Base-by-base conservation (phyloP, 768 basidiomycete species). In the Serendipita indica region DNA sequence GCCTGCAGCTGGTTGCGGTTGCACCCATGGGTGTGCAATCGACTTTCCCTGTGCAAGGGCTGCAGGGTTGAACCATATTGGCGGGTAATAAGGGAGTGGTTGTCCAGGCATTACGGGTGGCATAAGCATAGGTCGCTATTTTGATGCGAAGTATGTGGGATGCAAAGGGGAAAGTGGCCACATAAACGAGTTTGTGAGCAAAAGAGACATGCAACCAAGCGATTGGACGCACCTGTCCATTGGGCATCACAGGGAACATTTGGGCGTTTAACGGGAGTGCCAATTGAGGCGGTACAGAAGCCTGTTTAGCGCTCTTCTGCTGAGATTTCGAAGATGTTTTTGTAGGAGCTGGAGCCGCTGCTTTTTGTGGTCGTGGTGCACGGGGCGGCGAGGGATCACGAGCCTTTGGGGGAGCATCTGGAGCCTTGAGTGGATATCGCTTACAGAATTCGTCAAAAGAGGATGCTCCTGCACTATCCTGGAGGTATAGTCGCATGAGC, bases 401-500 rank as follows among this genome's bases (percentile, higher is more conserved):
- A n/a, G 41, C 1, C 27, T 43, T 25, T n/a, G 41, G 7, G 16
- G 41, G 41, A 6, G 41, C 27, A 37, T 37, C 35, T 37, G 35
- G 35, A n/a, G n/a, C 10, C 10, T 37, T 10, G 35, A n/a, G 10
- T 37, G 35, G 35, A 16, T 54, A 28, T 16, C 30, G 20, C 20
- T 30, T 18, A 27, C 49, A 54, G 30, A 54, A 54, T 28, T 54
- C 49, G 22, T 54, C 49, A 54, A 54, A 54, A 32, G 49, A 54
- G n/a, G 49, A 25, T 18, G 49, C 49, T 27, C 49, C 49, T 10
- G 16, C 20, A 54, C 49, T 54, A 27, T 54, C 49, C 22, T 54
- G 49, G 16, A 54, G 49, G 30, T 54, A 54, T 3, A 54, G 49
- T 10, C 49, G 20, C 49, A 54, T 54, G 49, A 54, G 49, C 49